phyloP scores from a whole-genome alignment of 345 rosid species.

The Populus pruinosa region DNA sequence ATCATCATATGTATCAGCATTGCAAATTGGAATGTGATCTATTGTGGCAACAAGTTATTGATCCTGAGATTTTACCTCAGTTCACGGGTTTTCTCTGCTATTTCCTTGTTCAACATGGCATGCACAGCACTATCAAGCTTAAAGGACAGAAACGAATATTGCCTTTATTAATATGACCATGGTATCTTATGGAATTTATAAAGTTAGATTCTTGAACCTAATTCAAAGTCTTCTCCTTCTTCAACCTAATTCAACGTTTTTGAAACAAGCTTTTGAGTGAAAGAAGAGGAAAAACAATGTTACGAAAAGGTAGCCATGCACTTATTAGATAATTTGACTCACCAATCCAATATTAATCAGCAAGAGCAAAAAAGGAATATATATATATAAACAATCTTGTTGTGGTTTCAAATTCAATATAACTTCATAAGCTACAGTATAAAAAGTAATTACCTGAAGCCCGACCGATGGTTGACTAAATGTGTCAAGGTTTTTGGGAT shows the following conservation, averaged over 20 bases:
- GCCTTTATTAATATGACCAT: neutral
- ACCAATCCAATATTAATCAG: too few species aligned
- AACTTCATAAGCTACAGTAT: too few species aligned
- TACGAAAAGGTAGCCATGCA: too few species aligned
- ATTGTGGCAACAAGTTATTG: neutral
- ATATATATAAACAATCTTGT: too few species aligned
- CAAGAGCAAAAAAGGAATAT: too few species aligned
- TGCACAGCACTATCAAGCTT: conserved; percentile 24
- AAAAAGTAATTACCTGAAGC: too few species aligned
- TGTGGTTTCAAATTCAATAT: too few species aligned
- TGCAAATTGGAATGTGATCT: neutral
- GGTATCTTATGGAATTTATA: neutral
- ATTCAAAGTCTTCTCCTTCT: neutral
- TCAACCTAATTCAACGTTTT: neutral
- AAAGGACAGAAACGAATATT: conserved; percentile 1
- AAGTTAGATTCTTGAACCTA: neutral
- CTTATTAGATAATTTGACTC: too few species aligned
- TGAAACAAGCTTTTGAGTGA: neutral
- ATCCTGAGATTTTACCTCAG: conserved; percentile 31
- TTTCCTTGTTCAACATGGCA: conserved; percentile 30
- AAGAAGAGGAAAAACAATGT: too few species aligned
- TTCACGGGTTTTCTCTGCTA: conserved; percentile 32
- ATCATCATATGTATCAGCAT: neutral
- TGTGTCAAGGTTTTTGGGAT: too few species aligned
- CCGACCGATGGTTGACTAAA: too few species aligned